Percentiles rank a stretch among this genome's conserved stretches.
Evolutionary conservation across 257 asterid genomes (phyloP).

Genomic region (Gentiana dahurica): DNA sequence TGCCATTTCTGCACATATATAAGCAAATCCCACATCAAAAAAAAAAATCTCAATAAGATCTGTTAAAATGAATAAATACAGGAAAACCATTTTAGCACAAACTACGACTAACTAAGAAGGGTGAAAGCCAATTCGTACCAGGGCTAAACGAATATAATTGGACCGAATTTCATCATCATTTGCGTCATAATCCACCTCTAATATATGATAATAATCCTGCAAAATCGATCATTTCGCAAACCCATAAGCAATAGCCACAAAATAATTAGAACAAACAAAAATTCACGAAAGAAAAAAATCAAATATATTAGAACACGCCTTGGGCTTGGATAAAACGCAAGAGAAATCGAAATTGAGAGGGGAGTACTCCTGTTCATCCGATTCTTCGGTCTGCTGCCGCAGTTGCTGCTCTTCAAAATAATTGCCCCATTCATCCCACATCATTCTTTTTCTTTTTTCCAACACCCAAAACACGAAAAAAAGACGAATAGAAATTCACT

Average conservation of each 20-base stretch:
- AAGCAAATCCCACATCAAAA: background rate
- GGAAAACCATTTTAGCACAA: background rate
- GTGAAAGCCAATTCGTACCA: slow-evolving; percentile 36
- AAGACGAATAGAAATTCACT: background rate
- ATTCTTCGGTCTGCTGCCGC: slow-evolving; percentile 15
- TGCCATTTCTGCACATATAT: slow-evolving; percentile 65
- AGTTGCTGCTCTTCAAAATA: slow-evolving; percentile 23
- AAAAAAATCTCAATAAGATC: too few species aligned
- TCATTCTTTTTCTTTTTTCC: slow-evolving; percentile 25
- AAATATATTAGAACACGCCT: slow-evolving; percentile 24
- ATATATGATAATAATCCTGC: slow-evolving; percentile 75
- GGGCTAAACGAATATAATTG: slow-evolving; percentile 78
- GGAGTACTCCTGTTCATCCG: slow-evolving; percentile 26
- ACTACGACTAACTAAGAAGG: background rate
- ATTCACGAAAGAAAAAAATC: background rate
- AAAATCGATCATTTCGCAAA: background rate
- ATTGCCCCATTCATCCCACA: slow-evolving; percentile 67
- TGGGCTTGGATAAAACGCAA: slow-evolving; percentile 53
- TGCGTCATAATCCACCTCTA: slow-evolving; percentile 88
- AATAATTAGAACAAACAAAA: slow-evolving; percentile 4
- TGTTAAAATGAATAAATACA: background rate
- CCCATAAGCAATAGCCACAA: background rate
- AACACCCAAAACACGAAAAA: too few species aligned
- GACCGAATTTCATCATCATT: slow-evolving; percentile 82
- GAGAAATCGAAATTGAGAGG: slow-evolving; percentile 53